Evolutionary conservation across 2,329 filamentous ascomycete genomes (phyloP).

Genomic region (Byssothecium circinans): DNA sequence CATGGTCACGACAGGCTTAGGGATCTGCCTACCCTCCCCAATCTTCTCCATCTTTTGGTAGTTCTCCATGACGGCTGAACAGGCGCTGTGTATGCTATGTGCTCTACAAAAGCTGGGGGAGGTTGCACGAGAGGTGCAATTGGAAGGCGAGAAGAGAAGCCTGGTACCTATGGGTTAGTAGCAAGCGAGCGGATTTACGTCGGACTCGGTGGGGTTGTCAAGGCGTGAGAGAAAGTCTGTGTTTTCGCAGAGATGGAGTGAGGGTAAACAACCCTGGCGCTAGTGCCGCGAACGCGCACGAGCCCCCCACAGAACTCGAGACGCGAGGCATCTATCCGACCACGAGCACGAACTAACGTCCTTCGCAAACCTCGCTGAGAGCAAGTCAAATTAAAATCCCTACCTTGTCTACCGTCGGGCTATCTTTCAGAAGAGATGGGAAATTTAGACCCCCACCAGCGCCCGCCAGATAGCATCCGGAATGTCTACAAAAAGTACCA

Average conservation of each 20-base stretch:
- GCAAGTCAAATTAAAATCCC: no score
- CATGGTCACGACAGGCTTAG: neutral
- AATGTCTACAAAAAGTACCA: constrained; percentile 75
- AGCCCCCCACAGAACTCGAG: neutral
- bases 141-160: neutral
- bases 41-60: constrained; percentile 97
- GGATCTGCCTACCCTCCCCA: constrained; percentile 72
- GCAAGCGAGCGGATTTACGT: constrained; percentile 5
- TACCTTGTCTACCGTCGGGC: no score
- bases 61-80: constrained; percentile 70
- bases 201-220: constrained; percentile 15
- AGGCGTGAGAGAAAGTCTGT: neutral
- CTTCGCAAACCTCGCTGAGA: no score
- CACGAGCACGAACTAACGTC: no score
- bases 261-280: neutral
- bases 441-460: constrained; percentile 72
- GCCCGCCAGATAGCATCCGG: constrained; percentile 71
- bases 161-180: constrained; percentile 33
- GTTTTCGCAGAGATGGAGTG: no score
- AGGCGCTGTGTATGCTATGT: no score
- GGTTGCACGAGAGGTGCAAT: constrained; percentile 1
- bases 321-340: no score
- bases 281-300: neutral
- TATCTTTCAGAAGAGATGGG: constrained; percentile 16
- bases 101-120: no score